Evolutionary conservation across 1,139 yeast genomes (phyloP).

Genomic region (Taphrina confusa): DNA sequence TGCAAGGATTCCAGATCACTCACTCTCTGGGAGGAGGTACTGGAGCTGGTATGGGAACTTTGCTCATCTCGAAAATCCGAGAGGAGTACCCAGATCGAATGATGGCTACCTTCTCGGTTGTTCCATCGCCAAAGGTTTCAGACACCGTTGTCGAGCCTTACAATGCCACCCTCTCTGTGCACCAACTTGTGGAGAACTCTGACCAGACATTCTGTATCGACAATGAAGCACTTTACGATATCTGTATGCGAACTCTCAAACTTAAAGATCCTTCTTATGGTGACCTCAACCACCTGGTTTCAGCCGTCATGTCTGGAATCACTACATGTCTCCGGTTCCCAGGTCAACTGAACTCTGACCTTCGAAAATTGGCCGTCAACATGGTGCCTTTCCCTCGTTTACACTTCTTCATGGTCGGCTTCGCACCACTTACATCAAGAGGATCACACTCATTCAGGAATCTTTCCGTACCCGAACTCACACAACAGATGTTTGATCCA

Average conservation of each 20-base stretch:
- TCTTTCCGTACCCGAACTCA: constrained; percentile 51
- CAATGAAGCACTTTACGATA: constrained; percentile 53
- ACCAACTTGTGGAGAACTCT: constrained; percentile 52
- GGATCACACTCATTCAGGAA: constrained; percentile 49
- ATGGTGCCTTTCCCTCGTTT: constrained; percentile 54
- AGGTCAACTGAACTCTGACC: constrained; percentile 53
- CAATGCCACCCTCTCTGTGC: constrained; percentile 51
- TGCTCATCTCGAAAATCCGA: constrained; percentile 49
- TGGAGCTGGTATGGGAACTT: constrained; percentile 53
- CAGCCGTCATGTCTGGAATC: constrained; percentile 53
- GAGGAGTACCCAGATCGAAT: constrained; percentile 54
- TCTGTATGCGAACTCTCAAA: constrained; percentile 50
- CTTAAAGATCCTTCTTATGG: constrained; percentile 49
- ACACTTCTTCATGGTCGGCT: constrained; percentile 53
- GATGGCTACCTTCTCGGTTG: constrained; percentile 53
- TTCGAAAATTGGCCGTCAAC: constrained; percentile 53
- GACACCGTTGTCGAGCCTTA: constrained; percentile 54
- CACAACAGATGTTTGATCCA: constrained; percentile 53
- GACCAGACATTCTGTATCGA: constrained; percentile 54
- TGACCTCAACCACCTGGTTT: constrained; percentile 51
- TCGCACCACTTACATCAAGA: constrained; percentile 53
- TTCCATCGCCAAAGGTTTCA: constrained; percentile 52
- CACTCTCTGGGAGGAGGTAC: constrained; percentile 56
- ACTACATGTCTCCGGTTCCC: constrained; percentile 54
- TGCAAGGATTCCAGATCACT: constrained; percentile 54